Evolutionary conservation across 2,329 filamentous ascomycete species (phyloP).

Genomic region (Dendrostoma leiphaemia): DNA sequence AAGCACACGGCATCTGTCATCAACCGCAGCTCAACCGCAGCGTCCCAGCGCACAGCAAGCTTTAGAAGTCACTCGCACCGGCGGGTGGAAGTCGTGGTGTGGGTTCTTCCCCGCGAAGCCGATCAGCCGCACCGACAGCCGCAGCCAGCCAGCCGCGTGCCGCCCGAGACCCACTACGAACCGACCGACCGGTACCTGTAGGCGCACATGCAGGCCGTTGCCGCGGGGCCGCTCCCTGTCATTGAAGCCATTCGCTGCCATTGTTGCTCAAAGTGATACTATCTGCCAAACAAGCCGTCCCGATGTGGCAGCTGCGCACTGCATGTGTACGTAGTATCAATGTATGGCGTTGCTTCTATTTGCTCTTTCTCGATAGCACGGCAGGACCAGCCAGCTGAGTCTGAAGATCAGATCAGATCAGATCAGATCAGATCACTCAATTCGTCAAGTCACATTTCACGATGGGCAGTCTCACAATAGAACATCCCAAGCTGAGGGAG

Average conservation of each 20-base stretch:
- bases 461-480: too few relatives aligned
- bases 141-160: background rate
- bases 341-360: too few relatives aligned
- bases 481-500: too few relatives aligned
- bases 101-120: background rate
- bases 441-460: too few relatives aligned
- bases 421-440: too few relatives aligned
- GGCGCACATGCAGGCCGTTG: background rate
- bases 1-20: too few relatives aligned
- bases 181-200: conserved; percentile 1
- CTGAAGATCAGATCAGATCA: too few relatives aligned
- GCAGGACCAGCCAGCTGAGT: too few relatives aligned
- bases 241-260: background rate
- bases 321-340: too few relatives aligned
- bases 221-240: background rate
- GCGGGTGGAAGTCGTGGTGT: background rate
- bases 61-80: background rate
- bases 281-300: background rate
- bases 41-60: too few relatives aligned
- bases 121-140: background rate
- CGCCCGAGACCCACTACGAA: conserved; percentile 1
- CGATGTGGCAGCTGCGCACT: conserved; percentile 5
- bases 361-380: too few relatives aligned
- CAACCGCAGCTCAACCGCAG: too few relatives aligned
- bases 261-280: background rate